Evolutionary conservation across 345 rosid species (phyloP).

Genomic region (Citrus reticulata): DNA sequence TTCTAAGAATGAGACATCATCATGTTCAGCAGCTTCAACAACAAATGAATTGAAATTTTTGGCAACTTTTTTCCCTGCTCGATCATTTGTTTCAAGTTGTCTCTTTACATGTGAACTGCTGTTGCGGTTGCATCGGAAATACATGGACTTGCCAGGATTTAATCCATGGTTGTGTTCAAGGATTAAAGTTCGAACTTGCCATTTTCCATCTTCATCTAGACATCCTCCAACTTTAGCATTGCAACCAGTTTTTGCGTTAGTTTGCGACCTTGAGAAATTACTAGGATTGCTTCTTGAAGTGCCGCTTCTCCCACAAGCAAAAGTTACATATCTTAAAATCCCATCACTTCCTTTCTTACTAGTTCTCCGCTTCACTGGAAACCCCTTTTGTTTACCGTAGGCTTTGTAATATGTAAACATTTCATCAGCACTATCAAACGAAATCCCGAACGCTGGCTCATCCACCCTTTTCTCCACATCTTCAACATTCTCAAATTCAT

Average conservation of each 20-base stretch:
- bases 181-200: neutral
- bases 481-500: neutral
- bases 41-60: neutral
- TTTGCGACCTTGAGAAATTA: neutral
- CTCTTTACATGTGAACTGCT: neutral
- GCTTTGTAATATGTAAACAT: neutral
- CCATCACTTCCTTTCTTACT: neutral
- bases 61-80: neutral
- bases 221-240: neutral
- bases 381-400: neutral
- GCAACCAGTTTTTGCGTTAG: neutral
- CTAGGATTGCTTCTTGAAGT: neutral
- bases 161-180: neutral
- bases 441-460: neutral
- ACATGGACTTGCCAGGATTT: neutral
- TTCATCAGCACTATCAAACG: neutral
- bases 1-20: neutral
- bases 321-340: neutral
- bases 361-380: neutral
- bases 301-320: neutral
- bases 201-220: neutral
- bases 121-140: neutral
- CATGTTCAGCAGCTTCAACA: neutral
- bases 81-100: neutral
- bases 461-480: neutral